Evolutionary conservation across 805 yeast genomes (phyloP), one percentile per base, ranked within the genome.

Genomic region (Candida coquimbonensis): DNA sequence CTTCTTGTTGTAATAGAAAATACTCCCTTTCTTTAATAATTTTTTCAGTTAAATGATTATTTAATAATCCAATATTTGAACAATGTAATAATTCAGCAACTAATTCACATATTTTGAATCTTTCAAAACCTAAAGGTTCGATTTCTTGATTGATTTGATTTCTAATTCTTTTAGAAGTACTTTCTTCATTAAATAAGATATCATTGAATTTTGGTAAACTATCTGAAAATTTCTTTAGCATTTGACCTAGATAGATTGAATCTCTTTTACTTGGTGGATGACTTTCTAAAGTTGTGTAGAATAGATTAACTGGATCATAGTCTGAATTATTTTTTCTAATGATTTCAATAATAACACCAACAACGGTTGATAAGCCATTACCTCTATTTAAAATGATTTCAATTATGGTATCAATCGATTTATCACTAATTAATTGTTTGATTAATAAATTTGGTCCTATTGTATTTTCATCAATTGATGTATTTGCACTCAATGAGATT

Each of bases 321-420:
- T 93, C 99, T 0, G 96, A 87, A 61, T 93, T 93, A 61, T 93
- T 93, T 60, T 93, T 93, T 56, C 99, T 76, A 49, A 93, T 93
- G 38, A 93, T 75, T 63, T 93, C 99, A 51, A 93, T 91, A 13
- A 93, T 80, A 19, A 93, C 86, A 6, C 96, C 90, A 11, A 93
- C 97, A 43, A 95, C 90, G 47, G 88, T 87, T 35, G 90, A 83
- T 44, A 93, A 70, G 0, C 96, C 96, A 43, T 83, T 79, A 24
- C 96, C 95, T 53, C 71, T 61, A 7, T 56, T 46, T 46, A 88
- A 70, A 73, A 93, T 90, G 46, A 86, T 81, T 33, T 77, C 65
- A 19, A 91, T 80, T 52, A 93, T 72, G 40, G 74, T 70, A 34
- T 75, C 68, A 24, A 87, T 73, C 40, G 81, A 75, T 19, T 74